Evolutionary conservation across 768 basidiomycete genomes (phyloP), one percentile per base, ranked within the genome.

Genomic region (Podaxis carcinomalis): DNA sequence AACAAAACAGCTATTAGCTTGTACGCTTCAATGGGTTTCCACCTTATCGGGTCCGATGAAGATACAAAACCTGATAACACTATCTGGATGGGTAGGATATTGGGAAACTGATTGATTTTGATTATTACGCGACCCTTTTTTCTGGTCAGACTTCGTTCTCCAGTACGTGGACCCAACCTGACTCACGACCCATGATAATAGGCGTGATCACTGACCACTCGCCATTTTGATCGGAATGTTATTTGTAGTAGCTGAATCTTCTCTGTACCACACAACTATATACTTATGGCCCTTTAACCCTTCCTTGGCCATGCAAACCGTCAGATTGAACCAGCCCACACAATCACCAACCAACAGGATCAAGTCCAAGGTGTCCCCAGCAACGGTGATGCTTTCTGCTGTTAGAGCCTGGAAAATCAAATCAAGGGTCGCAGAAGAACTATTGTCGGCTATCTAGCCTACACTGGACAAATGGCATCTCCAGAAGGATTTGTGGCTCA

Each of bases 111-210:
- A 13, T 21, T 11, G 37, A 21, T 10, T 37, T 13, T 40, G 28
- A 32, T n/a, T 16, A 27, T 32, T 1, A 7, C 37, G n/a, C 21
- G n/a, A 13, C 52, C 52, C 19, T 42, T 61, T 25, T 27, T 42
- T 61, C 6, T 64, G 60, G 53, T 61, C 60, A 46, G 9, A 56
- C 56, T 47, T 64, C 63, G 36, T 36, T 64, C 60, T 54, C 56
- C 13, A 23, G 23, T 23, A 4, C 40, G 40, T 7, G 40, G n/a
- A 42, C 40, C 40, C 27, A 32, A 32, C 32, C 6, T 32, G 32
- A 32, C 32, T 32, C 32, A 32, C 7, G 32, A 32, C 7, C 32
- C 32, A 32, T 9, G 32, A 32, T 32, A 32, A 32, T 32, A 32
- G 28, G 28, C 28, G 28, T 32, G 9, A 32, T 32, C 32, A 32